phyloP scores from a whole-genome alignment of 2,329 filamentous ascomycete genomes.

The Pestalotiopsis sp. region DNA sequence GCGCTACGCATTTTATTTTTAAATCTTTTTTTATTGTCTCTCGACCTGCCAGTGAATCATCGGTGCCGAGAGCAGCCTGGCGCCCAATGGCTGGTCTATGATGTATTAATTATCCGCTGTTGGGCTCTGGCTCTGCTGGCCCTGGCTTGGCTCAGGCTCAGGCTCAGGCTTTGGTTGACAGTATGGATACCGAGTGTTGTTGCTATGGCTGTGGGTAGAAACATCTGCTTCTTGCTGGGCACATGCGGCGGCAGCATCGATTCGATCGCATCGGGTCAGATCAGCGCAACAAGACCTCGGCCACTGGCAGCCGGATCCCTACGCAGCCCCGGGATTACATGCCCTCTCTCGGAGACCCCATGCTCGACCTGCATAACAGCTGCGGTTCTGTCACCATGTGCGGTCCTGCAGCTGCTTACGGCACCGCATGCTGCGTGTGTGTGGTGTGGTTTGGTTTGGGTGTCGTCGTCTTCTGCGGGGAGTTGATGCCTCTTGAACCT shows the following conservation, averaged over 20 bases:
- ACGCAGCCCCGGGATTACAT: neutral
- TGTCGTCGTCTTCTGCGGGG: neutral
- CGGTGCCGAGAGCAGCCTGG: too few species aligned
- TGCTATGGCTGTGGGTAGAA: too few species aligned
- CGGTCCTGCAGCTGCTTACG: neutral
- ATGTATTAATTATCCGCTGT: neutral
- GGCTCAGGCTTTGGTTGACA: neutral
- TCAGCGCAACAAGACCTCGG: neutral
- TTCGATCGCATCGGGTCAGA: neutral
- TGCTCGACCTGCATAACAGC: neutral
- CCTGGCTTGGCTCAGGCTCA: neutral
- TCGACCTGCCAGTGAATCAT: neutral
- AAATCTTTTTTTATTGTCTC: neutral
- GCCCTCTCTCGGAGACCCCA: neutral
- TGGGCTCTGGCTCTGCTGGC: neutral
- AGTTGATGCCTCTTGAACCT: slow-evolving; percentile 6
- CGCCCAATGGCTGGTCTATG: too few species aligned
- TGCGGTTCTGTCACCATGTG: neutral
- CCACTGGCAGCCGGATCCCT: neutral
- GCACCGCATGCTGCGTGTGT: neutral
- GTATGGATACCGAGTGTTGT: neutral
- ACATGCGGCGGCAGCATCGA: neutral
- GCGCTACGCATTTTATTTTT: neutral
- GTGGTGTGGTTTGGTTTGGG: too few species aligned
- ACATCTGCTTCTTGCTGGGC: neutral